A percentile compares a stretch with the other conserved stretches of the same genome.
Evolutionary conservation across 768 basidiomycete genomes (phyloP).

Genomic region (Lanmaoa pseudosensibilis): DNA sequence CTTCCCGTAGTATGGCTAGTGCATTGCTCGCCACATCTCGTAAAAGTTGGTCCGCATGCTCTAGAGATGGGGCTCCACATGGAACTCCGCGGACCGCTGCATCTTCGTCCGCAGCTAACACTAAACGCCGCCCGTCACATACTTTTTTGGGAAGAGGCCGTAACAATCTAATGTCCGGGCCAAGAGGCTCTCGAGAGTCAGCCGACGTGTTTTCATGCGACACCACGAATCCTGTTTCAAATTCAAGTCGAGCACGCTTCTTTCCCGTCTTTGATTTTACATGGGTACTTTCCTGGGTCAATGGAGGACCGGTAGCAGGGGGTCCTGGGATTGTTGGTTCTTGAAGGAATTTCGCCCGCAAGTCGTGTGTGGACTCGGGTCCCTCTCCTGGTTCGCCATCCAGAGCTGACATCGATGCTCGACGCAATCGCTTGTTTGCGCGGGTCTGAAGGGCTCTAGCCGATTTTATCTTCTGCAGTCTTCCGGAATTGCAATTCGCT

Average conservation of each 20-base stretch:
- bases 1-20: slow-evolving; percentile 7
- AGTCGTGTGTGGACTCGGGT: neutral
- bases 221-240: slow-evolving; percentile 9
- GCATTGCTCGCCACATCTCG: slow-evolving; percentile 21
- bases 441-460: neutral
- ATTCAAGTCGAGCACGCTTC: slow-evolving; percentile 23
- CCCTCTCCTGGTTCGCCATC: neutral
- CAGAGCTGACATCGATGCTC: neutral
- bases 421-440: slow-evolving; percentile 16
- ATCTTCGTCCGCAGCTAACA: neutral
- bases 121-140: neutral
- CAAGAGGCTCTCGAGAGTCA: slow-evolving; percentile 11
- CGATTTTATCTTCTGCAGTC: neutral
- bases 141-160: slow-evolving; percentile 28
- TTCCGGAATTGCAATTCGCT: neutral
- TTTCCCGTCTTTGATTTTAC: neutral
- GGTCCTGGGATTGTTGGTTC: neutral
- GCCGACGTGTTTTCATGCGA: neutral
- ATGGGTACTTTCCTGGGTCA: neutral
- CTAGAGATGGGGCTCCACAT: slow-evolving; percentile 6
- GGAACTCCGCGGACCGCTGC: neutral
- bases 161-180: slow-evolving; percentile 15
- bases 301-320: neutral
- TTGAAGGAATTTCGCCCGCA: too few species aligned
- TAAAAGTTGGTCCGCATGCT: slow-evolving; percentile 18